Percentiles rank a stretch among this genome's conserved stretches.
phyloP scores from a whole-genome alignment of 2,329 filamentous ascomycete genomes.

The Paracoccidioides lutzii region DNA sequence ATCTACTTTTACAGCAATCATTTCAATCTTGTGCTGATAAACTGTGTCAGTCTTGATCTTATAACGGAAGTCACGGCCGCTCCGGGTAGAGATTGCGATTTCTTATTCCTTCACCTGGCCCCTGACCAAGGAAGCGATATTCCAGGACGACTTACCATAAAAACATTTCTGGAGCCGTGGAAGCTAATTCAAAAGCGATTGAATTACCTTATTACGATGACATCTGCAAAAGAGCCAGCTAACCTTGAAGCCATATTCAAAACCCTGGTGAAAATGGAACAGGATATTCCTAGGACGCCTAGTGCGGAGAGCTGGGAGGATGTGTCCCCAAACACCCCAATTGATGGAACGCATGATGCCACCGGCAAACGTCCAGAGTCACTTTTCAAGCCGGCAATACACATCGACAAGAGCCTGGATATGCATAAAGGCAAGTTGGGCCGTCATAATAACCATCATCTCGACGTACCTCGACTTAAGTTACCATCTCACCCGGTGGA shows the following conservation, averaged over 20 bases:
- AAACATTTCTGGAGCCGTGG: conserved; percentile 82
- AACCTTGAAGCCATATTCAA: conserved; percentile 57
- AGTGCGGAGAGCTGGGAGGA: conserved; percentile 90
- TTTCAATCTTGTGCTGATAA: conserved; percentile 77
- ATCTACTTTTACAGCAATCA: conserved; percentile 97
- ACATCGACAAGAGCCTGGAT: conserved; percentile 50
- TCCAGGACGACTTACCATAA: conserved; percentile 68
- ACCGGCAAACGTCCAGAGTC: conserved; percentile 27
- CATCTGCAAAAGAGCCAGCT: conserved; percentile 57
- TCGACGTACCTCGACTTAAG: conserved; percentile 57
- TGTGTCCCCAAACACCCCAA: conserved; percentile 46
- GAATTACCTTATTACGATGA: conserved; percentile 72
- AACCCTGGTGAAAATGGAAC: conserved; percentile 62
- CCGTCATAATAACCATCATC: conserved; percentile 10
- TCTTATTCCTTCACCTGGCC: conserved; percentile 71
- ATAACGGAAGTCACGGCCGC: conserved; percentile 84
- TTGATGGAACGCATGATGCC: conserved; percentile 40
- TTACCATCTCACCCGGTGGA: conserved; percentile 67
- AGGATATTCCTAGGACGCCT: conserved; percentile 48
- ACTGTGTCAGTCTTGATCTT: conserved; percentile 58
- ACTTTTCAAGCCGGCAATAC: conserved; percentile 45
- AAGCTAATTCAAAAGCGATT: conserved; percentile 69
- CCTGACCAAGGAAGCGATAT: conserved; percentile 48
- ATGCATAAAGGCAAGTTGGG: conserved; percentile 26
- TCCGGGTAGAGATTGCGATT: conserved; percentile 83